These are phyloP conservation scores for Zymoseptoria tritici DNA, from an alignment of 2,329 filamentous ascomycete species.

Conservation along the genomic window DNA sequence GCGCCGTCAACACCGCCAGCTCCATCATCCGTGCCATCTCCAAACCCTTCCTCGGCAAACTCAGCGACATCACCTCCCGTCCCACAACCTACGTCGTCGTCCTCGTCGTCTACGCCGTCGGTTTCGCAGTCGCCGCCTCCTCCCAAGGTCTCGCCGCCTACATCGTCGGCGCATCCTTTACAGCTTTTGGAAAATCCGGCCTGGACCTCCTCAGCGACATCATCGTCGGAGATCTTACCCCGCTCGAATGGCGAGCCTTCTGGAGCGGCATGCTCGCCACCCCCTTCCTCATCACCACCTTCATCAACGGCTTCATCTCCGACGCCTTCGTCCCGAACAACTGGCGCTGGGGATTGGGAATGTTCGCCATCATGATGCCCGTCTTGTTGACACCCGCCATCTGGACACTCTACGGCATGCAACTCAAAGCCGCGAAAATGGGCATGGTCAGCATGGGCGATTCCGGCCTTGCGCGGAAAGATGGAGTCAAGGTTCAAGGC, in stretches of 20 bases:
- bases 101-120: constrained; percentile 27
- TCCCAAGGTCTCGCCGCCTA: constrained; percentile 17
- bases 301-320: constrained; percentile 38
- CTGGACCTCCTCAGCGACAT: constrained; percentile 25
- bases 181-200: constrained; percentile 25
- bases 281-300: constrained; percentile 36
- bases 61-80: constrained; percentile 19
- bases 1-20: constrained; percentile 5
- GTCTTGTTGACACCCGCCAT: constrained; percentile 22
- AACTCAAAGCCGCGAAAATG: constrained; percentile 16
- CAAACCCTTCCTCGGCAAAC: constrained; percentile 8
- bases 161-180: constrained; percentile 23
- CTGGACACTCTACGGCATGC: constrained; percentile 22
- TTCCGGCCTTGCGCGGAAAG: constrained; percentile 9
- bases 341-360: constrained; percentile 24
- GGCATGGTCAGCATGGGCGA: constrained; percentile 18
- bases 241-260: constrained; percentile 27
- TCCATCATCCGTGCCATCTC: constrained; percentile 8
- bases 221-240: constrained; percentile 26
- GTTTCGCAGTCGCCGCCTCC: constrained; percentile 4
- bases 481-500: constrained; percentile 2
- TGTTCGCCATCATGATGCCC: constrained; percentile 25
- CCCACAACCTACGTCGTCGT: constrained; percentile 33
- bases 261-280: constrained; percentile 15
- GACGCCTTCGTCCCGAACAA: constrained; percentile 33